Evolutionary conservation across 2,329 filamentous ascomycete species (phyloP).

Genomic region (Fusarium cyanostomum): DNA sequence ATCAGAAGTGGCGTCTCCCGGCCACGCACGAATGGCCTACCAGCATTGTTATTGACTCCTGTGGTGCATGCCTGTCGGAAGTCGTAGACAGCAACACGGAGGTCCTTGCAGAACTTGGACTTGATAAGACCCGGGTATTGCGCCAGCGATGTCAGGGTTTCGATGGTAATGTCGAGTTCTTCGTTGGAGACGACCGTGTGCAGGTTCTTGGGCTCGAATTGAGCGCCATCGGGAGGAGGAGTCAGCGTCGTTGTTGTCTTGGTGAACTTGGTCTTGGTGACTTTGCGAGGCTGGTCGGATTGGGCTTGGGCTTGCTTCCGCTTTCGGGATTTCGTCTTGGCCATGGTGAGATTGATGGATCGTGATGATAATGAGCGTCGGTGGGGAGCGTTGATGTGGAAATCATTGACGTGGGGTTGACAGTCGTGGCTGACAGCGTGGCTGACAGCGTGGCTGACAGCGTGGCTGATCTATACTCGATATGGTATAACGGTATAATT

Average conservation of each 20-base stretch:
- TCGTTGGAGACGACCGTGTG: constrained; percentile 67
- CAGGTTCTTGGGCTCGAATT: constrained; percentile 59
- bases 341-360: constrained; percentile 44
- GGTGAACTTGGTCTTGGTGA: constrained; percentile 52
- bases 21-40: constrained; percentile 43
- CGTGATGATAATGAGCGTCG: not conserved
- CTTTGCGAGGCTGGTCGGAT: constrained; percentile 49
- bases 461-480: too few relatives aligned
- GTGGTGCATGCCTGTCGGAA: constrained; percentile 76
- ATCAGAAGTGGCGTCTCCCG: not conserved
- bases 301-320: constrained; percentile 54
- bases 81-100: constrained; percentile 73
- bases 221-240: constrained; percentile 49
- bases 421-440: not conserved
- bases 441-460: too few relatives aligned
- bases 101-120: constrained; percentile 72
- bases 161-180: constrained; percentile 73
- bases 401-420: constrained; percentile 16
- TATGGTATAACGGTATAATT: too few relatives aligned
- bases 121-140: constrained; percentile 71
- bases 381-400: constrained; percentile 12
- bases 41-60: constrained; percentile 68
- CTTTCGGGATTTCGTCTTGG: constrained; percentile 57
- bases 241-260: constrained; percentile 49
- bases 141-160: constrained; percentile 68